Conservation (phyloP, 78 protist genomes). For the slime mould (Dictyostelium discoideum) region dicty_2.7 NC_007091.3:637501-638000, state of each 20-base stretch:
- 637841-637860: no score
- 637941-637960: no score
- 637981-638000: slow-evolving; percentile 28
- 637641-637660: slow-evolving; percentile 34
- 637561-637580: slow-evolving; percentile 33
- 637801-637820: not conserved
- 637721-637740: slow-evolving; percentile 50
- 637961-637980: no score
- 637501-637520: slow-evolving; percentile 65
- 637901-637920: no score
- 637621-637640: slow-evolving; percentile 53
- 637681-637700: slow-evolving; percentile 58
- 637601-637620: slow-evolving; percentile 16
- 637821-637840: no score
- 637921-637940: no score
- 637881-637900: no score
- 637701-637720: slow-evolving; percentile 59
- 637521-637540: slow-evolving; percentile 61
- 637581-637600: slow-evolving; percentile 54
- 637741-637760: no score
- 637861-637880: no score
- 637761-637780: not conserved
- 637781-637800: no score
- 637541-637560: slow-evolving; percentile 48
- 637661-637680: slow-evolving; percentile 73